phyloP scores from a whole-genome alignment of 2,329 filamentous ascomycete genomes.

The Calonectria fujianensis region DNA sequence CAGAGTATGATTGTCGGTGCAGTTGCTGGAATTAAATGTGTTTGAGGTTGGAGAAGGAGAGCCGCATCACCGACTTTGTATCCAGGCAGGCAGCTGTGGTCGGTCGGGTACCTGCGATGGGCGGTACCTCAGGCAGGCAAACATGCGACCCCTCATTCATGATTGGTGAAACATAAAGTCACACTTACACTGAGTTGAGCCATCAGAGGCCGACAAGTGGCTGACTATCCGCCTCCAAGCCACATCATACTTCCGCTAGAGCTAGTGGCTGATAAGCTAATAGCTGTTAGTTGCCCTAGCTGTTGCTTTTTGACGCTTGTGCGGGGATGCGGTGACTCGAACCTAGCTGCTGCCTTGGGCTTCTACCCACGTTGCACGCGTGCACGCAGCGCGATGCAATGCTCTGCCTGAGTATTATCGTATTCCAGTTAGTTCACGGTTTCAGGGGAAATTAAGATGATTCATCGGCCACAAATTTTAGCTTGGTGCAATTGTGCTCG shows the following conservation, averaged over 20 bases:
- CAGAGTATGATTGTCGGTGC: conserved; percentile 5
- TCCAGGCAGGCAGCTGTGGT: conserved; percentile 37
- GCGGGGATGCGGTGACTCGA: conserved; percentile 22
- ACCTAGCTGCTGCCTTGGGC: conserved; percentile 16
- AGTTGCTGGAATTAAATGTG: conserved; percentile 22
- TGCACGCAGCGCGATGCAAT: neutral
- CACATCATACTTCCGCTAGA: conserved; percentile 21
- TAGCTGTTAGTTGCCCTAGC: neutral
- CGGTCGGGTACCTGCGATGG: conserved; percentile 35
- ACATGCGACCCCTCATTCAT: conserved; percentile 23
- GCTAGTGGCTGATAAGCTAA: conserved; percentile 11
- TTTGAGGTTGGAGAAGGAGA: conserved; percentile 27
- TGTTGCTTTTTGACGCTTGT: conserved; percentile 12
- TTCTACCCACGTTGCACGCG: neutral
- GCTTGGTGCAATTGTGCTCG: neutral
- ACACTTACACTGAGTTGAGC: conserved; percentile 28
- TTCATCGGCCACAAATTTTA: neutral
- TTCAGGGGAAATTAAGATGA: neutral
- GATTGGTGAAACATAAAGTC: conserved; percentile 26
- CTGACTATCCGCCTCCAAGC: conserved; percentile 10
- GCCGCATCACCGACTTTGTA: conserved; percentile 35
- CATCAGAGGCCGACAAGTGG: conserved; percentile 25
- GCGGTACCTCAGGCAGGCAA: conserved; percentile 32
- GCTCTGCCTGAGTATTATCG: no score
- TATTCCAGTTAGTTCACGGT: neutral